Evolutionary conservation across 1,284 basidiomycete genomes (phyloP).

Genomic region (Bjerkandera adusta): DNA sequence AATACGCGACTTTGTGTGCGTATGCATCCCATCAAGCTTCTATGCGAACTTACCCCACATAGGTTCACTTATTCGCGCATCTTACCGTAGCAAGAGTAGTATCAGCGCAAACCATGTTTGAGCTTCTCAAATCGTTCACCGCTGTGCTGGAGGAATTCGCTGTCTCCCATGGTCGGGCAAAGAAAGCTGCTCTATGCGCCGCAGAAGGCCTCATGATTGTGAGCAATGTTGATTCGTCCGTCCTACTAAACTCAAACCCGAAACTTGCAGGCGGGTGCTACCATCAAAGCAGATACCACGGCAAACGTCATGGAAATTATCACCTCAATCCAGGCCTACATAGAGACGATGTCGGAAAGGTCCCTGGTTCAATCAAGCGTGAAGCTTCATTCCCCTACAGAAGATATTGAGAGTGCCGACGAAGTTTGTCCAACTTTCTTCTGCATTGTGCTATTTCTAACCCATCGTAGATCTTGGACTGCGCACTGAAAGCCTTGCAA

Average conservation of each 20-base stretch:
- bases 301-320: conserved; percentile 62
- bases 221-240: conserved; percentile 21
- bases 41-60: conserved; percentile 12
- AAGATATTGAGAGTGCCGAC: conserved; percentile 47
- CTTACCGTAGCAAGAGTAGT: conserved; percentile 76
- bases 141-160: conserved; percentile 89
- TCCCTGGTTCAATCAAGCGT: conserved; percentile 61
- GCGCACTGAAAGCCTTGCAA: conserved; percentile 54
- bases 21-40: conserved; percentile 16
- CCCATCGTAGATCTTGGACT: conserved; percentile 55
- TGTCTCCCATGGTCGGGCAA: conserved; percentile 83
- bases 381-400: conserved; percentile 43
- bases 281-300: conserved; percentile 49
- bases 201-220: conserved; percentile 87
- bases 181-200: conserved; percentile 83
- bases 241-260: background rate
- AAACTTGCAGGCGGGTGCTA: conserved; percentile 50
- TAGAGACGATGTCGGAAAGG: conserved; percentile 57
- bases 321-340: conserved; percentile 60
- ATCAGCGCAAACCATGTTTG: conserved; percentile 71
- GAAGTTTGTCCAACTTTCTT: conserved; percentile 44
- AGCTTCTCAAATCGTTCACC: conserved; percentile 78
- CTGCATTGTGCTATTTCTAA: background rate
- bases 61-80: conserved; percentile 92
- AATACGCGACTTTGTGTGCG: conserved; percentile 83